Evolutionary conservation across 2,329 filamentous ascomycete genomes (phyloP), one percentile per base, ranked within the genome.

Genomic region (Aspergillus quadrilineatus): DNA sequence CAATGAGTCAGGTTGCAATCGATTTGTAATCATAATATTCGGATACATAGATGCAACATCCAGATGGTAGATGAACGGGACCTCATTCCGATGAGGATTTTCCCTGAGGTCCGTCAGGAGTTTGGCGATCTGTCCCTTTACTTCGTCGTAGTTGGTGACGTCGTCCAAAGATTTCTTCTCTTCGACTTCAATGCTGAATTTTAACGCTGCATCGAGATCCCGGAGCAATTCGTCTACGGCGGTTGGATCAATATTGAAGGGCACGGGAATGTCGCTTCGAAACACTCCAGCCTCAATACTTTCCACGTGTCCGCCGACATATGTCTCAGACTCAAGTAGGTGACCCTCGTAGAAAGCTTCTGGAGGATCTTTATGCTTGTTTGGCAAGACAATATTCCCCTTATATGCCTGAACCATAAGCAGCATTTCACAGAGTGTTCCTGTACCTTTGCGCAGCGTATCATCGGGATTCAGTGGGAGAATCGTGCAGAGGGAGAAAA

Each of bases 41-140:
- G 94, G 94, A 72, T 99, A 99, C 94, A 99, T 99, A 58, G 94
- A 97, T 15, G 94, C 94, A 57, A 99, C 95, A 70, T 99, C 94
- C 77, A 99, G 80, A 81, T 99, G 94, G 76, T 99, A 99, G 63
- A 99, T 99, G 32, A 95, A 83, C 4, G 94, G 94, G 43, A 86
- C 81, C 72, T 99, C 94, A 64, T 81, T 86, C 60, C 94, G 84
- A 66, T 95, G 92, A 0, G 94, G 93, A 0, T 88, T 94, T 50
- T 87, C 81, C 72, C 89, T 95, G 51, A 99, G 80, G 60, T 86
- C 81, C 51, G 82, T 78, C 34, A 99, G 77, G 59, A 83, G 85
- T 29, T 86, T 83, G 3, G 81, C 77, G 63, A 99, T 97, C 71
- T 97, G 88, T 34, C 83, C 83, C 69, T 89, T 96, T 64, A 97